Base-by-base conservation (phyloP, 805 yeast genomes). In the Yamadazyma paraphyllophila region DNA sequence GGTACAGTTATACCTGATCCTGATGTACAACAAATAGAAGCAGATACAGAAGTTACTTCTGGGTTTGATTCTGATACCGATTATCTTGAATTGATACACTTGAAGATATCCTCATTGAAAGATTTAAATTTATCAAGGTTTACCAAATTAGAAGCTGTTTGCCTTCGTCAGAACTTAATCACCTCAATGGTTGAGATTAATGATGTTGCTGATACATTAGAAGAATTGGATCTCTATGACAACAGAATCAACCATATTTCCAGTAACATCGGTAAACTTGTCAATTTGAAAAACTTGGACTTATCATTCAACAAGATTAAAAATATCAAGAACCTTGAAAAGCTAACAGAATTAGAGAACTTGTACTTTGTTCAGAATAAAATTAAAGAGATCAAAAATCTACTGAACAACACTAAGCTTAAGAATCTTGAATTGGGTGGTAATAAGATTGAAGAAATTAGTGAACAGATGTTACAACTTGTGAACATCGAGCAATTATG, bases 341-440 rank as follows among this genome's bases (percentile, higher is more conserved):
- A 76, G 4, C 68, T 92, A 54, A 70, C 66, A 1, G 71, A 83
- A 5, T 65, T 94, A 54, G 81, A 80, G 53, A 81, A 85, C 50
- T 60, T 94, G 36, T 94, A 81, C 60, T 82, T 94, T 65, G 96
- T 95, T 33, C 97, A 92, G 60, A 94, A 94, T 65, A 85, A 81
- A 57, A 88, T 94, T 44, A 63, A 76, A 12, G 83, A 78, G 47
- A 88, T 94, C 53, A 82, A 81, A 53, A 82, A 83, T 54, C 53
- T 92, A 40, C 80, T 78, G 11, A 71, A 74, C 1, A 70, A 89
- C 46, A 64, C 61, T 1, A 71, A 78, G 14, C 65, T 94, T 51
- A 77, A 67, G 43, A 86, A 85, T 53, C 68, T 94, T 44, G 99
- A 94, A 65, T 73, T 94, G 34, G 99, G 98, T 10, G 99, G 97